phyloP scores from a whole-genome alignment of 129 eudicot species.

The Gnaphalium uliginosum region DNA sequence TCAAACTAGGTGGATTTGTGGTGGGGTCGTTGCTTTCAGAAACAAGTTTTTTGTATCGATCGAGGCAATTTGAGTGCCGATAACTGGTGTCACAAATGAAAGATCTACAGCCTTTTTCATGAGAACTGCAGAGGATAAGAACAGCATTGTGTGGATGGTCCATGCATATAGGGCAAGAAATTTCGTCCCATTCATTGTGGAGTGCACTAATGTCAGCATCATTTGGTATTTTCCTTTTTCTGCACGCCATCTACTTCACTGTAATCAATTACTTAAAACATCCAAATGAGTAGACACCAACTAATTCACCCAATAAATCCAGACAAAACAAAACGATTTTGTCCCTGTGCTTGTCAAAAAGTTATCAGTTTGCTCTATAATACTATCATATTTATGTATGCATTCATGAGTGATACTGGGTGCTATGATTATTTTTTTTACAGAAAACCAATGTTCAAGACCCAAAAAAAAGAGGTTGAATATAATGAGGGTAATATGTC shows the following conservation, averaged over 20 bases:
- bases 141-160: slow-evolving; percentile 99
- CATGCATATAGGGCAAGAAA: slow-evolving; percentile 94
- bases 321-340: slow-evolving; percentile 25
- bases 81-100: slow-evolving; percentile 94
- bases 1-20: slow-evolving; percentile 27
- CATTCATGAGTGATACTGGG: neutral
- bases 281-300: slow-evolving; percentile 41
- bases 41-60: slow-evolving; percentile 67
- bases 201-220: slow-evolving; percentile 60
- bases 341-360: neutral
- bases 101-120: slow-evolving; percentile 83
- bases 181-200: slow-evolving; percentile 90
- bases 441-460: neutral
- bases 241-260: slow-evolving; percentile 80
- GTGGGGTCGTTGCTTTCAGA: slow-evolving; percentile 37
- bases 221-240: slow-evolving; percentile 70
- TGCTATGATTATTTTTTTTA: neutral
- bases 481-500: neutral
- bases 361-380: neutral
- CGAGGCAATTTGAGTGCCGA: slow-evolving; percentile 92
- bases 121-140: slow-evolving; percentile 79
- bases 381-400: neutral
- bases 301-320: slow-evolving; percentile 12
- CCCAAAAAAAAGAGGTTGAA: neutral
- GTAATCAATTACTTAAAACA: slow-evolving; percentile 55